Conservation (phyloP, 1,284 basidiomycete genomes). For the Ustilago xerochloae region DNA sequence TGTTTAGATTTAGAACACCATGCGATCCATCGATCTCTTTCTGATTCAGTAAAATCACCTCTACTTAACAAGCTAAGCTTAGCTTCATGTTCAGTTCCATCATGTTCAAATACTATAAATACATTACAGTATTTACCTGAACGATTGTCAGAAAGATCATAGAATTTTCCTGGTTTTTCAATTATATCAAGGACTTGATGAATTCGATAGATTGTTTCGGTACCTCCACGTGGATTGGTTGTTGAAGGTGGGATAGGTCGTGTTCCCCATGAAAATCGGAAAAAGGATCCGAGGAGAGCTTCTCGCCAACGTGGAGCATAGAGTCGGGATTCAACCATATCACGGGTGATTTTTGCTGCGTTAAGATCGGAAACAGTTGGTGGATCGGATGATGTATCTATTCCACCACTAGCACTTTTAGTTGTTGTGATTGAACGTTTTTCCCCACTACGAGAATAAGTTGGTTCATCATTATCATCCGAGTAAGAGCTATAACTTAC, state of each 20-base stretch:
- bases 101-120: slow-evolving; percentile 50
- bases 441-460: background rate
- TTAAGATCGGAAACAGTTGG: slow-evolving; percentile 74
- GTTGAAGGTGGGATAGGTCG: slow-evolving; percentile 68
- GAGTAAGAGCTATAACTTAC: slow-evolving; percentile 33
- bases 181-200: slow-evolving; percentile 78
- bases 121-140: slow-evolving; percentile 57
- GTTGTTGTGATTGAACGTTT: background rate
- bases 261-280: slow-evolving; percentile 58
- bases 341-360: slow-evolving; percentile 75
- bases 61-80: slow-evolving; percentile 41
- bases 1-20: slow-evolving; percentile 13
- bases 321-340: slow-evolving; percentile 75
- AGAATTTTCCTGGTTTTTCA: slow-evolving; percentile 74
- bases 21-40: slow-evolving; percentile 54
- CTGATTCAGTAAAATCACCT: slow-evolving; percentile 46
- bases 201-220: slow-evolving; percentile 80
- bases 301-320: slow-evolving; percentile 81
- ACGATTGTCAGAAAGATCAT: slow-evolving; percentile 75
- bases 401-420: background rate
- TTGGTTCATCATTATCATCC: slow-evolving; percentile 56
- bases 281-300: slow-evolving; percentile 76
- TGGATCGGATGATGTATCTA: slow-evolving; percentile 70
- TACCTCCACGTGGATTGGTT: slow-evolving; percentile 69
- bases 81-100: slow-evolving; percentile 42